phyloP scores from a whole-genome alignment of 176 grass and related monocot genomes.

The Oropetium thomaeum region DNA sequence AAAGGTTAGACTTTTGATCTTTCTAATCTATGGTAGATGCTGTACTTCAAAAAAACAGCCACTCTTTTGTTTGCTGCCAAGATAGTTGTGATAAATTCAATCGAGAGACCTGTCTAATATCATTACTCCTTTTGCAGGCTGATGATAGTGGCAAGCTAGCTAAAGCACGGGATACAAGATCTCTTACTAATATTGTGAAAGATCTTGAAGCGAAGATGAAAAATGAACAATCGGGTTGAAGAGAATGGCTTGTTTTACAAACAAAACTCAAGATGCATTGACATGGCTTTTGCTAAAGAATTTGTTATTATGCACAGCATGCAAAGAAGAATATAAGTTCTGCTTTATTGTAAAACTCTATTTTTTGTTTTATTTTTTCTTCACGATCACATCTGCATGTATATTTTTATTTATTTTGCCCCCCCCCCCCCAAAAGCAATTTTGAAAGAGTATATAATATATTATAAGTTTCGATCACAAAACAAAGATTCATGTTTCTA shows the following conservation, averaged over 20 bases:
- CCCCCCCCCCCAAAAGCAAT: too few species aligned
- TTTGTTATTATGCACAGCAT: not conserved
- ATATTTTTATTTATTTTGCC: not conserved
- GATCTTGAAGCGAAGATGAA: slow-evolving; percentile 63
- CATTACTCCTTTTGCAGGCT: slow-evolving; percentile 32
- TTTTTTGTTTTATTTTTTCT: not conserved
- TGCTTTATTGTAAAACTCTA: not conserved
- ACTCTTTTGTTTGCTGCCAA: not conserved
- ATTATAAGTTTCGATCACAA: not conserved
- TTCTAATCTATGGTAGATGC: not conserved
- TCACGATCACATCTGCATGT: not conserved
- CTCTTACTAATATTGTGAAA: slow-evolving; percentile 72
- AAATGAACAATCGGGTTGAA: not conserved
- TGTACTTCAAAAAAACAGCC: too few species aligned
- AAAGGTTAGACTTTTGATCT: slow-evolving; percentile 52
- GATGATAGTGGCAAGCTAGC: slow-evolving; percentile 47
- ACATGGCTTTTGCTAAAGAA: slow-evolving; percentile 23
- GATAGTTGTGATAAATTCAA: not conserved
- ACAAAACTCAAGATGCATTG: not conserved
- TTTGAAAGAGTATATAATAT: not conserved
- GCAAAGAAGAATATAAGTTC: slow-evolving; percentile 4
- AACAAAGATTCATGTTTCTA: not conserved
- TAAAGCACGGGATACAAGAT: slow-evolving; percentile 57
- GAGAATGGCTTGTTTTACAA: not conserved
- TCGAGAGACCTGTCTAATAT: not conserved